Percentiles rank a stretch among this genome's conserved stretches.
Evolutionary conservation across 1,284 basidiomycete genomes (phyloP).

Genomic region (Sporisorium reilianum): DNA sequence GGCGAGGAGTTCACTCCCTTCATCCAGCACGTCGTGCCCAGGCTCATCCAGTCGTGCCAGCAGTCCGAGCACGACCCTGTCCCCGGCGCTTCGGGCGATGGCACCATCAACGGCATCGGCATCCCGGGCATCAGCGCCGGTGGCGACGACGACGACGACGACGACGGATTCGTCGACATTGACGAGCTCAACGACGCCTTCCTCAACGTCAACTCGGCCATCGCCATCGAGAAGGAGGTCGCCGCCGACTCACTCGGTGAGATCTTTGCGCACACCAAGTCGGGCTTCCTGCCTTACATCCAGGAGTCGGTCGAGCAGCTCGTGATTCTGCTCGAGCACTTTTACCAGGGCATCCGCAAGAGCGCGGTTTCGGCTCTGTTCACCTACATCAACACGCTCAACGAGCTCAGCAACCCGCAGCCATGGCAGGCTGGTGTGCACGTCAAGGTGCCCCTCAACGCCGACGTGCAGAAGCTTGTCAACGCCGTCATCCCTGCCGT

Average conservation of each 20-base stretch:
- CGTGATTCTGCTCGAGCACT: slow-evolving; percentile 85
- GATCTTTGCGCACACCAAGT: slow-evolving; percentile 84
- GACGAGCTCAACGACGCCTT: slow-evolving; percentile 78
- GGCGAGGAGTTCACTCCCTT: slow-evolving; percentile 92
- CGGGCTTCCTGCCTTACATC: slow-evolving; percentile 87
- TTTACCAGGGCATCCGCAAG: slow-evolving; percentile 98
- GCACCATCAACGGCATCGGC: slow-evolving; percentile 72
- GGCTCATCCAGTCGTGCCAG: slow-evolving; percentile 85
- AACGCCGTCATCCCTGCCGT: slow-evolving; percentile 81
- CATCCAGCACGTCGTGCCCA: slow-evolving; percentile 86
- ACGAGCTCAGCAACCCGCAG: slow-evolving; percentile 83
- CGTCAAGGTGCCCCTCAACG: slow-evolving; percentile 76
- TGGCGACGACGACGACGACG: slow-evolving; percentile 76
- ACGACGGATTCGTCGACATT: slow-evolving; percentile 74
- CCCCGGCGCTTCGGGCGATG: slow-evolving; percentile 66
- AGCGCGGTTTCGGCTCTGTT: slow-evolving; percentile 89
- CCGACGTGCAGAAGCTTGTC: slow-evolving; percentile 84
- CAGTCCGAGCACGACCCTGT: slow-evolving; percentile 75
- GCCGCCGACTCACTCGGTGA: slow-evolving; percentile 96
- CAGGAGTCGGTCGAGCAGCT: slow-evolving; percentile 82
- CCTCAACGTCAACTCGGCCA: slow-evolving; percentile 85
- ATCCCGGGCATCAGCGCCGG: slow-evolving; percentile 76
- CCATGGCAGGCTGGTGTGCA: slow-evolving; percentile 84
- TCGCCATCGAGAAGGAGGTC: slow-evolving; percentile 99
- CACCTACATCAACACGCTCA: slow-evolving; percentile 90